Conservation (phyloP, 2,329 filamentous ascomycete species). For the Scedosporium dehoogii region DNA sequence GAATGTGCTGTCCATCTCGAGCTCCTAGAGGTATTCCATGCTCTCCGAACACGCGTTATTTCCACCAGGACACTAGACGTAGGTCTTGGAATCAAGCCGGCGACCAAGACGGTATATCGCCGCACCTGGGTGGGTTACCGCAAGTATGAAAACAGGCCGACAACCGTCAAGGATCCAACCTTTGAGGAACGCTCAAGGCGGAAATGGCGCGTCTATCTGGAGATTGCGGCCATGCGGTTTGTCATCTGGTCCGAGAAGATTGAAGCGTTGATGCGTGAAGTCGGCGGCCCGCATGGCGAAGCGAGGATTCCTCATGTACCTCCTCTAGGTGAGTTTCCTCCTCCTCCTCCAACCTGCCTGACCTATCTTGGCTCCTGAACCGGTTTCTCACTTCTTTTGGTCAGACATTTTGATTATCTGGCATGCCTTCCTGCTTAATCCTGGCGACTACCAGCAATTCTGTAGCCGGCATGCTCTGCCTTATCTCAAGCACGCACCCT, state of each 20-base stretch:
- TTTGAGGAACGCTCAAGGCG: background rate
- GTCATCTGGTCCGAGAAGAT: conserved; percentile 14
- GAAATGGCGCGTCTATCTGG: conserved; percentile 11
- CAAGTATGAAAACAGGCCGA: background rate
- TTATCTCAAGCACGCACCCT: background rate
- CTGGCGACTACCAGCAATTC: conserved; percentile 7
- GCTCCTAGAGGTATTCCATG: conserved; percentile 46
- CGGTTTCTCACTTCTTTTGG: conserved; percentile 11
- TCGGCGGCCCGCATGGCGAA: background rate
- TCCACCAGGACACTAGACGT: conserved; percentile 12
- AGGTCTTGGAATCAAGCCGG: conserved; percentile 11
- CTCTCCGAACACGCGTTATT: conserved; percentile 29
- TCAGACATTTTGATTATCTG: conserved; percentile 26
- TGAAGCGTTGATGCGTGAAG: background rate
- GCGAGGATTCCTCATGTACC: background rate
- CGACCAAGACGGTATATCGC: conserved; percentile 10
- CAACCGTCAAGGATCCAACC: background rate
- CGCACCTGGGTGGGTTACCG: background rate
- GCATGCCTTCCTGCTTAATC: conserved; percentile 25
- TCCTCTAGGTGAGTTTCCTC: background rate
- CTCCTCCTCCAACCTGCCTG: no score
- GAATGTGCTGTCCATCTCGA: conserved; percentile 48
- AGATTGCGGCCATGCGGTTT: conserved; percentile 18
- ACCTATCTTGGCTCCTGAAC: accelerated
- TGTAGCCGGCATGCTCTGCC: background rate